A percentile compares a stretch with the other conserved stretches of the same genome.
Conservation (phyloP, 2,329 filamentous ascomycete genomes). For the Calonectria hongkongensis region DNA sequence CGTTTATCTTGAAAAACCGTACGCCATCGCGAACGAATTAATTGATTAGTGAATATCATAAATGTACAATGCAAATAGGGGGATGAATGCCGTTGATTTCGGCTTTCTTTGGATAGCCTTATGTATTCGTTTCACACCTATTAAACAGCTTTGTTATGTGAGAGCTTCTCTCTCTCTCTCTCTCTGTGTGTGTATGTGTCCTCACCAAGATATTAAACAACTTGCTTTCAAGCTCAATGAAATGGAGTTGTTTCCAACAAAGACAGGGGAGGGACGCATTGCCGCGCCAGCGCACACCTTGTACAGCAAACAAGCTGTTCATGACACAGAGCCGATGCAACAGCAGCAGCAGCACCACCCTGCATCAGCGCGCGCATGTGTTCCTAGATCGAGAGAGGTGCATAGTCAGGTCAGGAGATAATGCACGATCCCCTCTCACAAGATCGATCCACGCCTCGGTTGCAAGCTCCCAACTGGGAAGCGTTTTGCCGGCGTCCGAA, state of each 20-base stretch:
- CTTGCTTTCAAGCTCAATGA: too few relatives aligned
- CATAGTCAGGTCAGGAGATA: neutral
- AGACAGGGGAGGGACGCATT: too few relatives aligned
- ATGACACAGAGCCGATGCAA: neutral
- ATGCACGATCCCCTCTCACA: neutral
- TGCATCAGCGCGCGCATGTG: neutral
- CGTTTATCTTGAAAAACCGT: neutral
- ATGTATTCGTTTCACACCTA: too few relatives aligned
- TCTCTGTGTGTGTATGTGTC: too few relatives aligned
- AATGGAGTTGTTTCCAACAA: too few relatives aligned
- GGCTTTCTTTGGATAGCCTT: neutral
- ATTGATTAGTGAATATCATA: neutral
- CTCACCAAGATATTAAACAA: too few relatives aligned
- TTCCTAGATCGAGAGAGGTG: slow-evolving; percentile 1
- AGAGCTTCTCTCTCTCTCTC: too few relatives aligned
- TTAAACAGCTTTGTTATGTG: too few relatives aligned
- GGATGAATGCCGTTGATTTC: too few relatives aligned
- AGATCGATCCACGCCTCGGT: slow-evolving; percentile 11
- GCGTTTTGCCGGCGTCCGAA: neutral
- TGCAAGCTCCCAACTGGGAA: neutral
- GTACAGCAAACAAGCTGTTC: neutral
- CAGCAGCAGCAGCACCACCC: neutral
- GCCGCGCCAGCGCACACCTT: neutral
- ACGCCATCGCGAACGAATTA: neutral
- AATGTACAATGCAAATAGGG: too few relatives aligned